Conservation (phyloP, 2,329 filamentous ascomycete species). For the Teratosphaeria epicoccoides region DNA sequence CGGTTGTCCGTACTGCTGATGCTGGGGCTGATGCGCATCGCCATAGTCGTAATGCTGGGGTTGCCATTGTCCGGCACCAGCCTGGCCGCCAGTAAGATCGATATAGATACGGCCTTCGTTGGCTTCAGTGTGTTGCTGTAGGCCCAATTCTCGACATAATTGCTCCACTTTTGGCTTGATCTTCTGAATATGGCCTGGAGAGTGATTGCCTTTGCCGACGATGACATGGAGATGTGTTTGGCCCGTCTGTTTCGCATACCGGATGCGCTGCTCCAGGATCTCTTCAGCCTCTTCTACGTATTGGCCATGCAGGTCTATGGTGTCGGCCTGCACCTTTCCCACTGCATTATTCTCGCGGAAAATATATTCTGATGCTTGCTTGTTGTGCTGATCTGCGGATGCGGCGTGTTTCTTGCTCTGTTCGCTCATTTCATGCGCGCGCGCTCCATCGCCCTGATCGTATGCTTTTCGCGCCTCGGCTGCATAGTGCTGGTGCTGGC, state of each 20-base stretch:
- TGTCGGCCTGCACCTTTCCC: constrained; percentile 64
- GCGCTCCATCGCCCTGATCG: constrained; percentile 66
- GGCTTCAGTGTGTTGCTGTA: constrained; percentile 75
- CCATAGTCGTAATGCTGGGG: constrained; percentile 33
- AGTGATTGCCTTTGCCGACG: constrained; percentile 91
- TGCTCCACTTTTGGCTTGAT: constrained; percentile 91
- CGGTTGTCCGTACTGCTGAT: constrained; percentile 30
- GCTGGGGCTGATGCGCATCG: constrained; percentile 30
- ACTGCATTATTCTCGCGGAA: constrained; percentile 87
- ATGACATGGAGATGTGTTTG: constrained; percentile 86
- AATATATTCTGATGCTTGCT: constrained; percentile 83
- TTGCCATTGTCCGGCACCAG: constrained; percentile 40
- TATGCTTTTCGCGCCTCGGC: constrained; percentile 68
- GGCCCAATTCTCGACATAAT: constrained; percentile 69
- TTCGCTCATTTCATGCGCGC: constrained; percentile 73
- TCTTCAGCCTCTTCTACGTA: constrained; percentile 91
- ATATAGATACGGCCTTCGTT: constrained; percentile 86
- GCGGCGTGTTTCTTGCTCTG: constrained; percentile 76
- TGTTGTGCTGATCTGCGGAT: constrained; percentile 80
- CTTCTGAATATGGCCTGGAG: constrained; percentile 70
- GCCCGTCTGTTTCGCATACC: constrained; percentile 59
- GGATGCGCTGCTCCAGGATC: constrained; percentile 77
- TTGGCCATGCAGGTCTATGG: constrained; percentile 88
- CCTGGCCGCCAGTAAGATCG: constrained; percentile 58
- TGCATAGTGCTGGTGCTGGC: constrained; percentile 60